Conservation (phyloP, 805 yeast genomes). For the Schizosaccharomyces lindneri region DNA sequence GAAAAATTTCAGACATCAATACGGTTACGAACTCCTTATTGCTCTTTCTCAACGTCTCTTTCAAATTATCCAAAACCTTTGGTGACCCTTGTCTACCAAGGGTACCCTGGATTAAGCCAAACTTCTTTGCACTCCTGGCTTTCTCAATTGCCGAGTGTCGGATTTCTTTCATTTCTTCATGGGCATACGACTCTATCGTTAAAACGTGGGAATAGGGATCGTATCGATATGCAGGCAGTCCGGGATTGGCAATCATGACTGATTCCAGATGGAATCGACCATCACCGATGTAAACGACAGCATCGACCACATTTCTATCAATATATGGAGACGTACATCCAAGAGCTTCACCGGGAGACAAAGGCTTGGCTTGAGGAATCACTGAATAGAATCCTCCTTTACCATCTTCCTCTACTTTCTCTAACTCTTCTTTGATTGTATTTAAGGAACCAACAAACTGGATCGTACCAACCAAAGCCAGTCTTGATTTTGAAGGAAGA, state of each 20-base stretch:
- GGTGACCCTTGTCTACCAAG: conserved; percentile 88
- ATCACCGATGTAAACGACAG: conserved; percentile 82
- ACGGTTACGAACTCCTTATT: conserved; percentile 59
- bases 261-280: conserved; percentile 89
- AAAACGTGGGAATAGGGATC: conserved; percentile 87
- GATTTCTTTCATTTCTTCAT: conserved; percentile 49
- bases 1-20: conserved; percentile 76
- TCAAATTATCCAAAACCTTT: conserved; percentile 43
- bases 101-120: conserved; percentile 78
- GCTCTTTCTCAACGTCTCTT: conserved; percentile 23
- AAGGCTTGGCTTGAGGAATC: conserved; percentile 79
- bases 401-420: conserved; percentile 8
- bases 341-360: conserved; percentile 83
- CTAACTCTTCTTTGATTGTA: conserved; percentile 35
- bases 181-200: conserved; percentile 73
- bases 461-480: conserved; percentile 84
- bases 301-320: conserved; percentile 20
- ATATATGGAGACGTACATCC: conserved; percentile 86
- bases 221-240: conserved; percentile 71
- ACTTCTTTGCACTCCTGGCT: conserved; percentile 27
- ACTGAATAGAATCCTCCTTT: conserved; percentile 27
- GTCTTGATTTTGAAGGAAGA: conserved; percentile 26
- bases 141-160: conserved; percentile 46
- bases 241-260: conserved; percentile 93
- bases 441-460: conserved; percentile 92